Conservation (phyloP, 495 filamentous ascomycete genomes). For the Lasiosphaeria miniovina region DNA sequence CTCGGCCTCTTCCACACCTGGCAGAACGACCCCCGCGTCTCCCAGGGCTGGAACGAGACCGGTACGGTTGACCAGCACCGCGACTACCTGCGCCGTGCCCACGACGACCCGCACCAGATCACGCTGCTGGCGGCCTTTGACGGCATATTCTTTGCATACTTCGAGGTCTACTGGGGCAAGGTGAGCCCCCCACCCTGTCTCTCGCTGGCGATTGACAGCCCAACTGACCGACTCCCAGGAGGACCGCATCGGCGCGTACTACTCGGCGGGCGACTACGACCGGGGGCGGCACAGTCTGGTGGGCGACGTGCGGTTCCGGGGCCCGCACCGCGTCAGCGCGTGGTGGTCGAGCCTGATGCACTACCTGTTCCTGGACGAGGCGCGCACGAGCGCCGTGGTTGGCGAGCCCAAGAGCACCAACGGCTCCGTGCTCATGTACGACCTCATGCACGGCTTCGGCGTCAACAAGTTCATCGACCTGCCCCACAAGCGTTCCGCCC, state of each 20-base stretch:
- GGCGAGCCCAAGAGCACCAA: slow-evolving; percentile 64
- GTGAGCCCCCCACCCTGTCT: slow-evolving; percentile 31
- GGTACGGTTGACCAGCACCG: slow-evolving; percentile 62
- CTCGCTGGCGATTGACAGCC: neutral
- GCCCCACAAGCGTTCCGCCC: slow-evolving; percentile 63
- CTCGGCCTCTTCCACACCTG: slow-evolving; percentile 61
- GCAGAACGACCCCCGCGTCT: slow-evolving; percentile 70
- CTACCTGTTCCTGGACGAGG: slow-evolving; percentile 68
- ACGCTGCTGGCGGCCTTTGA: slow-evolving; percentile 62
- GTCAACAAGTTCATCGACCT: slow-evolving; percentile 65
- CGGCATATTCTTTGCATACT: slow-evolving; percentile 61
- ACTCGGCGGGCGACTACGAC: slow-evolving; percentile 60
- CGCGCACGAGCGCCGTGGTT: slow-evolving; percentile 58
- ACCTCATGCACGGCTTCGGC: slow-evolving; percentile 61
- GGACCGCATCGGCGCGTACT: slow-evolving; percentile 64
- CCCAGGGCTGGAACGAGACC: slow-evolving; percentile 66
- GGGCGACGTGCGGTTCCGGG: slow-evolving; percentile 60
- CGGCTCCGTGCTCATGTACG: slow-evolving; percentile 60
- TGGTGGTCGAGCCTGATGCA: slow-evolving; percentile 71
- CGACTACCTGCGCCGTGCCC: slow-evolving; percentile 56
- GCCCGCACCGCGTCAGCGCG: slow-evolving; percentile 62
- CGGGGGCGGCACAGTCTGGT: slow-evolving; percentile 68
- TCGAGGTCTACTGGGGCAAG: slow-evolving; percentile 71
- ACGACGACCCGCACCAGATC: slow-evolving; percentile 61
- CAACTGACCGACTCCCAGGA: slow-evolving; percentile 43